phyloP scores from a whole-genome alignment of 257 asterid genomes.

The Linaria vulgaris region DNA sequence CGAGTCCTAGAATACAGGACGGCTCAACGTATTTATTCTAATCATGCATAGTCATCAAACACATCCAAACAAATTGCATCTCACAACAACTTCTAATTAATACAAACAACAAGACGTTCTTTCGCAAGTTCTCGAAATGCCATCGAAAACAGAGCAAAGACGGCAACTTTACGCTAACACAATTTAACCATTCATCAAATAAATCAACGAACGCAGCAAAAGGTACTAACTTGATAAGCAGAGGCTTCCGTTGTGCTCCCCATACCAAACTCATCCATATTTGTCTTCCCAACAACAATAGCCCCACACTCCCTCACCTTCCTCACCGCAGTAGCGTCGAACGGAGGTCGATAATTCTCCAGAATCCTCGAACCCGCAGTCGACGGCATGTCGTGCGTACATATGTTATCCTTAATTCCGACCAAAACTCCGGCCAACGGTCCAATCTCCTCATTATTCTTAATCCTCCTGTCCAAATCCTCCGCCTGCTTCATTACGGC shows the following conservation, averaged over 20 bases:
- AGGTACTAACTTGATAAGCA: conserved; percentile 63
- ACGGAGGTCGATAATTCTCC: conserved; percentile 81
- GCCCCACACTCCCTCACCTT: conserved; percentile 81
- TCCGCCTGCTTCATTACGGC: conserved; percentile 61
- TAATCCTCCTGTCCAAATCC: conserved; percentile 63
- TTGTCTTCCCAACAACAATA: conserved; percentile 85
- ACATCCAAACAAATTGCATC: too few relatives aligned
- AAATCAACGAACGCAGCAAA: conserved; percentile 5
- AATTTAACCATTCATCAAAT: not conserved
- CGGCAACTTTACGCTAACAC: conserved; percentile 1
- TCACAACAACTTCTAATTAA: too few relatives aligned
- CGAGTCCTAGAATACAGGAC: too few relatives aligned
- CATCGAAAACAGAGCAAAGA: conserved; percentile 3
- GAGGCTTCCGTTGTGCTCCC: conserved; percentile 96
- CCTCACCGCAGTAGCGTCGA: conserved; percentile 85
- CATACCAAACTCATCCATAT: conserved; percentile 99
- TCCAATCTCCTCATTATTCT: conserved; percentile 58
- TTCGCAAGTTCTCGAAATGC: too few relatives aligned
- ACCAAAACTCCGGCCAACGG: conserved; percentile 84
- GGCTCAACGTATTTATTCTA: too few relatives aligned
- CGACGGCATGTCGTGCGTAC: conserved; percentile 84
- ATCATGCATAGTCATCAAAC: too few relatives aligned
- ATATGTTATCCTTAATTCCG: conserved; percentile 90
- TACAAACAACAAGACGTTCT: too few relatives aligned
- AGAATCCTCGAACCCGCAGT: conserved; percentile 86